Percentiles rank a stretch among this genome's conserved stretches.
Conservation (phyloP, 1,139 yeast genomes). For the Yamadazyma spencermartinsiae region DNA sequence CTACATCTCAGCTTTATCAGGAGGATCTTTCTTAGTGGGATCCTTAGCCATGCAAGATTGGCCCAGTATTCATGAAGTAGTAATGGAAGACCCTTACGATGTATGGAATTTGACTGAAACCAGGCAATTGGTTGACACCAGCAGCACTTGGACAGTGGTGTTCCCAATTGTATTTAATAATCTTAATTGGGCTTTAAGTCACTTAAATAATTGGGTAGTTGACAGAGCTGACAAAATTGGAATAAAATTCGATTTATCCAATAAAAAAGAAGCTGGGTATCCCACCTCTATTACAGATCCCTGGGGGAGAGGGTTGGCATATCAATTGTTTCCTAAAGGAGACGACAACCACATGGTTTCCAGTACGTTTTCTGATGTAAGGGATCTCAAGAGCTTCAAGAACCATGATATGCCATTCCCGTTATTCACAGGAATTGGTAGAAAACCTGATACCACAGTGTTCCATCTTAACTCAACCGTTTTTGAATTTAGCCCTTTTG, state of each 20-base stretch:
- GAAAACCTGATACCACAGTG: conserved; percentile 35
- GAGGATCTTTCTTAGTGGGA: conserved; percentile 42
- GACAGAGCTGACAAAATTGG: conserved; percentile 22
- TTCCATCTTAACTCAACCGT: conserved; percentile 38
- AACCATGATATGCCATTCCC: conserved; percentile 46
- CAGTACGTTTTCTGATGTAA: conserved; percentile 34
- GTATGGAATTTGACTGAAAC: conserved; percentile 38
- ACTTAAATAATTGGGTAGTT: conserved; percentile 31
- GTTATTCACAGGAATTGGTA: conserved; percentile 34
- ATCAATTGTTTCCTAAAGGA: conserved; percentile 35
- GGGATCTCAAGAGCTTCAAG: conserved; percentile 26
- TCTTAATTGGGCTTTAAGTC: conserved; percentile 26
- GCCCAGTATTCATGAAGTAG: conserved; percentile 36
- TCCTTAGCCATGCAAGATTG: conserved; percentile 36
- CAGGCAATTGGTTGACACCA: conserved; percentile 29
- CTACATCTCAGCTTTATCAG: conserved; percentile 40
- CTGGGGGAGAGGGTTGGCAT: conserved; percentile 42
- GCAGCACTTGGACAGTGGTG: conserved; percentile 22
- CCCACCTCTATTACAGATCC: conserved; percentile 33
- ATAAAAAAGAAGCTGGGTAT: conserved; percentile 35
- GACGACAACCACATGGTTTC: conserved; percentile 26
- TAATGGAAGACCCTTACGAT: conserved; percentile 29
- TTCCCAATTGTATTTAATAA: conserved; percentile 25
- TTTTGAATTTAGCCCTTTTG: conserved; percentile 43
- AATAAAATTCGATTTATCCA: conserved; percentile 27